phyloP scores from a whole-genome alignment of 768 basidiomycete species.

The Multifurca ochricompacta region DNA sequence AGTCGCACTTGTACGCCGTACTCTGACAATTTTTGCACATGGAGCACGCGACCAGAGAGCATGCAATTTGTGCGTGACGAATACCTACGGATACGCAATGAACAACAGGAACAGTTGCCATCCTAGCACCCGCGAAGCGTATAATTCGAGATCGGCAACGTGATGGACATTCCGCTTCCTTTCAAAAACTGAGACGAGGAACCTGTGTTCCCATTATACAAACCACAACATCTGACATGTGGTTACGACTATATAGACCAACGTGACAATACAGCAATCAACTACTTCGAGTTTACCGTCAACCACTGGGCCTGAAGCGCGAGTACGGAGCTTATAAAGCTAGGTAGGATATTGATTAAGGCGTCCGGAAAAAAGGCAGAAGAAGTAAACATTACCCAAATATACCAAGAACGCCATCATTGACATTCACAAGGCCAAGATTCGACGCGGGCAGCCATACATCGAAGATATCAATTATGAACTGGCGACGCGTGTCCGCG shows the following conservation, averaged over 20 bases:
- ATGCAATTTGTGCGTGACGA: slow-evolving; percentile 68
- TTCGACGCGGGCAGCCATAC: slow-evolving; percentile 84
- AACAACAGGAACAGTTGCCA: slow-evolving; percentile 22
- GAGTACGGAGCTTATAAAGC: slow-evolving; percentile 44
- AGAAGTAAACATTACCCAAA: slow-evolving; percentile 58
- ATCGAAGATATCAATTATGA: slow-evolving; percentile 79
- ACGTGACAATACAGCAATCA: not conserved
- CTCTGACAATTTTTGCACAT: not conserved
- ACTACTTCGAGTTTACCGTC: slow-evolving; percentile 12
- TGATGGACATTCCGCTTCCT: no score
- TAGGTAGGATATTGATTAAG: slow-evolving; percentile 25
- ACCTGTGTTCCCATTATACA: slow-evolving; percentile 11
- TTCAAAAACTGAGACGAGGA: no score
- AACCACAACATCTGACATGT: not conserved
- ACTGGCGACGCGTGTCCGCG: slow-evolving; percentile 62
- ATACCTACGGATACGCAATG: slow-evolving; percentile 59
- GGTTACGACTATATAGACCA: not conserved
- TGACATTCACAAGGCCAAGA: slow-evolving; percentile 65
- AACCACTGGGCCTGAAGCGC: slow-evolving; percentile 19
- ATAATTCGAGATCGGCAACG: no score
- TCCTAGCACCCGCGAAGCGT: not conserved
- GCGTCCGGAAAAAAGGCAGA: not conserved
- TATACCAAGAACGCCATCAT: slow-evolving; percentile 80
- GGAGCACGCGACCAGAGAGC: slow-evolving; percentile 63
- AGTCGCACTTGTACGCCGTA: not conserved